These are phyloP conservation scores for Wickerhamiella domercqiae DNA, from an alignment of 805 yeast species.

Conservation along the genomic window DNA sequence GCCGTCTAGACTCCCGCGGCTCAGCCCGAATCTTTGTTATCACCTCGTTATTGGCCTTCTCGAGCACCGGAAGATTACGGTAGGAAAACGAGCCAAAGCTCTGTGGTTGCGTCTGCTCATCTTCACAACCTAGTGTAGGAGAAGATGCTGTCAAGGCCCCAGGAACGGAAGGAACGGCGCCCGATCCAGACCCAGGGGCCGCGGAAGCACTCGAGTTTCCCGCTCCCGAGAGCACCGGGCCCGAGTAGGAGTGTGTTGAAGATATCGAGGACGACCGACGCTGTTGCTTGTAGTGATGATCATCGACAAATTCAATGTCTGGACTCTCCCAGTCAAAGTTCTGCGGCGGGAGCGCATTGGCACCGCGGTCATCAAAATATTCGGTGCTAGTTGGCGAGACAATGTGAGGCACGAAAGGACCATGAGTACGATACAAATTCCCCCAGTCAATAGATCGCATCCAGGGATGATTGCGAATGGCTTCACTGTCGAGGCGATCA, in stretches of 20 bases:
- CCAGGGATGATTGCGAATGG: constrained; percentile 66
- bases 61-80: constrained; percentile 76
- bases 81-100: constrained; percentile 88
- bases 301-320: constrained; percentile 1
- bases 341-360: constrained; percentile 26
- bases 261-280: constrained; percentile 1
- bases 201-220: neutral
- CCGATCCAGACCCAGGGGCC: too few species aligned
- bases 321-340: constrained; percentile 4
- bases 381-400: constrained; percentile 79
- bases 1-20: constrained; percentile 23
- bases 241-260: neutral
- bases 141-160: too few species aligned
- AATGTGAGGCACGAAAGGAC: constrained; percentile 63
- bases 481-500: constrained; percentile 63
- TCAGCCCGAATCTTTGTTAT: constrained; percentile 76
- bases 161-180: too few species aligned
- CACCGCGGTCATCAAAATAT: constrained; percentile 86
- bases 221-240: neutral
- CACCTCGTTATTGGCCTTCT: constrained; percentile 85
- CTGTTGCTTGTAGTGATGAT: too few species aligned
- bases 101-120: too few species aligned
- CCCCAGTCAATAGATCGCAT: constrained; percentile 59
- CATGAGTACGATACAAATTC: constrained; percentile 51
- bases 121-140: too few species aligned